phyloP scores from a whole-genome alignment of 2,329 filamentous ascomycete genomes.

The Orbilia quercus region DNA sequence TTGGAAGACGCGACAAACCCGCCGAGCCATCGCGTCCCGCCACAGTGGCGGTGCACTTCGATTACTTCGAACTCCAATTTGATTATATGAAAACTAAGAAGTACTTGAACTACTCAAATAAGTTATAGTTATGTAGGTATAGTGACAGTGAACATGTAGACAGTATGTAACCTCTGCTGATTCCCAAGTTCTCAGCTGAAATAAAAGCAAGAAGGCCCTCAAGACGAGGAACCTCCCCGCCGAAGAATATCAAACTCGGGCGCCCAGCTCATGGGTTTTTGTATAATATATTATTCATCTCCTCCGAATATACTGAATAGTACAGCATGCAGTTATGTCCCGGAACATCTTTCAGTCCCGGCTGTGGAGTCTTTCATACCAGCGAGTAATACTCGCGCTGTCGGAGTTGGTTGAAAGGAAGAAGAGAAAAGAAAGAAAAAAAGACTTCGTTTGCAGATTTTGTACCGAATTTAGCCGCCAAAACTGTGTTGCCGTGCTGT shows the following conservation, averaged over 20 bases:
- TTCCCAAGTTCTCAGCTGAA: conserved; percentile 57
- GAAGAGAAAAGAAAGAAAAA: conserved; percentile 26
- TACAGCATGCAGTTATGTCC: conserved; percentile 30
- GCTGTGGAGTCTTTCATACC: conserved; percentile 34
- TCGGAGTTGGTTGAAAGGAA: conserved; percentile 48
- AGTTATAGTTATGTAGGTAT: too few species aligned
- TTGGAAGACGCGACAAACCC: conserved; percentile 55
- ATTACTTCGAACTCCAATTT: conserved; percentile 11
- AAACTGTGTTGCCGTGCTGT: not conserved
- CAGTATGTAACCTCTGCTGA: conserved; percentile 56
- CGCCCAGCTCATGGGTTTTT: conserved; percentile 55
- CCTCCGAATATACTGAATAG: conserved; percentile 44
- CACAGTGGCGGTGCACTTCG: conserved; percentile 8
- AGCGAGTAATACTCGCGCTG: conserved; percentile 29
- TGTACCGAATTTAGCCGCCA: conserved; percentile 16
- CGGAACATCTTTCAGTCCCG: conserved; percentile 1
- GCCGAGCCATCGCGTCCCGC: conserved; percentile 33
- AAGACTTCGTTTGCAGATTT: conserved; percentile 1
- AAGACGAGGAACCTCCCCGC: conserved; percentile 44
- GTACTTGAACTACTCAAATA: too few species aligned
- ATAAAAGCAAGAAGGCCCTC: conserved; percentile 39
- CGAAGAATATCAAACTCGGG: conserved; percentile 56
- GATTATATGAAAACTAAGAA: too few species aligned
- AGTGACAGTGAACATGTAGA: not conserved
- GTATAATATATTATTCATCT: conserved; percentile 42